Percentiles rank a stretch among this genome's conserved stretches.
phyloP scores from a whole-genome alignment of 2,329 filamentous ascomycete species.

The Fusarium sp. region DNA sequence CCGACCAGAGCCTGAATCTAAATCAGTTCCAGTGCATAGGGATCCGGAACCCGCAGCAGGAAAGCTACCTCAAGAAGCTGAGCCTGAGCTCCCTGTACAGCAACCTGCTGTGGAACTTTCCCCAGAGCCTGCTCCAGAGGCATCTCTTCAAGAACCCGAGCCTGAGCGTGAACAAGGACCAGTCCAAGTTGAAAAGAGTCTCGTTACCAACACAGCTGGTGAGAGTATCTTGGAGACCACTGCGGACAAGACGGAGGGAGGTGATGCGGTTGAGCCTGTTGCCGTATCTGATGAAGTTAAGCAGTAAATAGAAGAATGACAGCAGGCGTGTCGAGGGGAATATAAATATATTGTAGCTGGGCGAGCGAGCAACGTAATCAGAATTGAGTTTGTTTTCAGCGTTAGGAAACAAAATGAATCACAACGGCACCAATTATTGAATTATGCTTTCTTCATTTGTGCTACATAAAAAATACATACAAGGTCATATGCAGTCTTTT shows the following conservation, averaged over 20 bases:
- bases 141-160: background rate
- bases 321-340: background rate
- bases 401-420: background rate
- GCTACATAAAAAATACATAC: slow-evolving; percentile 4
- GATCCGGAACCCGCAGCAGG: slow-evolving; percentile 22
- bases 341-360: slow-evolving; percentile 12
- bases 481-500: background rate
- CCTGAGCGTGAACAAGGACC: slow-evolving; percentile 1
- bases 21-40: slow-evolving; percentile 20
- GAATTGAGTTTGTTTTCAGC: background rate
- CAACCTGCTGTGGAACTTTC: slow-evolving; percentile 27
- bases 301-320: slow-evolving; percentile 30
- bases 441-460: background rate
- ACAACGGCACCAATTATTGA: background rate
- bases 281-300: slow-evolving; percentile 49
- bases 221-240: slow-evolving; percentile 54
- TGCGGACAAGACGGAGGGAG: slow-evolving; percentile 49
- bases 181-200: slow-evolving; percentile 45
- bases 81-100: slow-evolving; percentile 16
- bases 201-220: slow-evolving; percentile 55
- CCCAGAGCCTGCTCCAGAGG: slow-evolving; percentile 6
- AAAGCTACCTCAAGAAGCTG: slow-evolving; percentile 17
- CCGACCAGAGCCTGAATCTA: slow-evolving; percentile 15
- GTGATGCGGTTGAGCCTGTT: slow-evolving; percentile 47
- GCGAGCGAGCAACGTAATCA: slow-evolving; percentile 12